Evolutionary conservation across 2,329 filamentous ascomycete species (phyloP).

Genomic region (Graphiopsis chlorocephala): DNA sequence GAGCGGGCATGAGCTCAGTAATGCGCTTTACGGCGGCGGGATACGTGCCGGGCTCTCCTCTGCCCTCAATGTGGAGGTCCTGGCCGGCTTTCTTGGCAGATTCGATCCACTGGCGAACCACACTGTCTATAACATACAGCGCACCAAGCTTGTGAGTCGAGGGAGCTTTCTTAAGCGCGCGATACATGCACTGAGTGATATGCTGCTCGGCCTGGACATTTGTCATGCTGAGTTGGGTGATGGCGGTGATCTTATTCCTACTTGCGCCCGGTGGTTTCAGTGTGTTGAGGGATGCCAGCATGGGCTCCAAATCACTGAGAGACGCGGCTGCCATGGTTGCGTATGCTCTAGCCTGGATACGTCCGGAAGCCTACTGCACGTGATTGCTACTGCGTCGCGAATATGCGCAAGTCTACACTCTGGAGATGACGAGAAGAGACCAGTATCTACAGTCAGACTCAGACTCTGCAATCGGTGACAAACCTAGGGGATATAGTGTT

Average conservation of each 20-base stretch:
- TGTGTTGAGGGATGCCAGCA: constrained; percentile 85
- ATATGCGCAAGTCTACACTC: constrained; percentile 15
- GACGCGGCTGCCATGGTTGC: constrained; percentile 55
- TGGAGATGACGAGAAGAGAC: constrained; percentile 10
- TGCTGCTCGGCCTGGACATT: constrained; percentile 93
- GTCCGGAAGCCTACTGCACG: constrained; percentile 14
- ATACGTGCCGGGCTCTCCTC: constrained; percentile 86
- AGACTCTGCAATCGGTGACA: constrained; percentile 11
- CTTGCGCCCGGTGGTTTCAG: constrained; percentile 93
- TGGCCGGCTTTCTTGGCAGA: constrained; percentile 86
- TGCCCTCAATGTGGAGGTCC: constrained; percentile 58
- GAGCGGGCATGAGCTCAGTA: constrained; percentile 84
- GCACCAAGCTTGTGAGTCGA: constrained; percentile 97
- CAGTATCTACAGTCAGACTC: constrained; percentile 15
- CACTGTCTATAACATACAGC: constrained; percentile 99
- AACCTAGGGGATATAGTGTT: constrained; percentile 8
- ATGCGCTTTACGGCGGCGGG: constrained; percentile 94
- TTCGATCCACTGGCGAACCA: constrained; percentile 98
- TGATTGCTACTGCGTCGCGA: constrained; percentile 14
- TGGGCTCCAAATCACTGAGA: constrained; percentile 85
- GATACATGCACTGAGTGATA: constrained; percentile 93
- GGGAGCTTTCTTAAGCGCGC: constrained; percentile 93
- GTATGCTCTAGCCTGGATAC: constrained; percentile 13
- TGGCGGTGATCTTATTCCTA: constrained; percentile 81
- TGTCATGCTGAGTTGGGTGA: constrained; percentile 82